Conservation (phyloP, 2,329 filamentous ascomycete species). For the Colletotrichum theobromicola region DNA sequence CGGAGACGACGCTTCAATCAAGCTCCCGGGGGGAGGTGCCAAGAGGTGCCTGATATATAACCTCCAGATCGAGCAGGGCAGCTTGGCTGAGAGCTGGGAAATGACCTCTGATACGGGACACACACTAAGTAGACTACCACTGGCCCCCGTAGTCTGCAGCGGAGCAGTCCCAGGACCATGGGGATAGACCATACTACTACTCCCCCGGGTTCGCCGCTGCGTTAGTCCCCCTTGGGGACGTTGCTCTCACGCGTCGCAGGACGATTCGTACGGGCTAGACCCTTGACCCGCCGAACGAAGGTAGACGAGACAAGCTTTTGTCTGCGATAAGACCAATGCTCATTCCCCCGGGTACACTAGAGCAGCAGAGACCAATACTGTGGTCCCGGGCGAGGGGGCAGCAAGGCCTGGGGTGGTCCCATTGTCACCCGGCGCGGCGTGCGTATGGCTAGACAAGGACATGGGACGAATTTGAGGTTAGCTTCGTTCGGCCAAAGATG, state of each 20-base stretch:
- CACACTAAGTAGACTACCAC: background rate
- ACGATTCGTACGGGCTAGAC: background rate
- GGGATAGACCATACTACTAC: background rate
- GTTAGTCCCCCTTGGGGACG: background rate
- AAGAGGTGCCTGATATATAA: slow-evolving; percentile 4
- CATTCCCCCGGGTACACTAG: background rate
- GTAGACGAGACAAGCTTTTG: slow-evolving; percentile 10
- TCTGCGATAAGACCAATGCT: background rate
- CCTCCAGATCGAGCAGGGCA: background rate
- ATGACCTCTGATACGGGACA: background rate
- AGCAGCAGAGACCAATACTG: background rate
- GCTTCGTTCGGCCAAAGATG: background rate
- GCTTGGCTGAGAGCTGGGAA: background rate
- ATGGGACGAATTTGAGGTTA: background rate
- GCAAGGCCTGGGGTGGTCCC: background rate
- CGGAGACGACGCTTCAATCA: background rate
- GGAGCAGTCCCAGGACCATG: background rate
- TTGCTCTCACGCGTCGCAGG: background rate
- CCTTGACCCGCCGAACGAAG: background rate
- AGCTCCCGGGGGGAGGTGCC: background rate
- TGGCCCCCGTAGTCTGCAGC: background rate
- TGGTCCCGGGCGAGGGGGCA: background rate
- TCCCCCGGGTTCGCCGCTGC: background rate
- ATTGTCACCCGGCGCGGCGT: slow-evolving; percentile 9
- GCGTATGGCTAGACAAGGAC: background rate